A percentile compares a stretch with the other conserved stretches of the same genome.
Conservation (phyloP, 1,139 yeast genomes). For the Schwanniomyces etchellsii region DNA sequence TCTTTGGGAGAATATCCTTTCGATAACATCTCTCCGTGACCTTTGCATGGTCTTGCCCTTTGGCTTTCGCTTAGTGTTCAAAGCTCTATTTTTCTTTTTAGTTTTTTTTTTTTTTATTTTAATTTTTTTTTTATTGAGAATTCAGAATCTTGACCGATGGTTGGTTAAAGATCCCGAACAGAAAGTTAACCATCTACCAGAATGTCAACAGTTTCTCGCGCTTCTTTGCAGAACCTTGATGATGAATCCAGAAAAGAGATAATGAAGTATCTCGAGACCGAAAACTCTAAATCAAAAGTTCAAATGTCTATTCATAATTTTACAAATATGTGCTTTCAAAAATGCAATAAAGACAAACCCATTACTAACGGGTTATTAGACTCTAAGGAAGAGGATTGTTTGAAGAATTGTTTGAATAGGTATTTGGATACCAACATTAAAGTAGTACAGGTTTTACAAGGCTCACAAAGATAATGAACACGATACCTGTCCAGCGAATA, state of each 20-base stretch:
- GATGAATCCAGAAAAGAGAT: slow-evolving; percentile 71
- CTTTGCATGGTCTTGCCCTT: slow-evolving; percentile 2
- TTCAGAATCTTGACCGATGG: too few relatives aligned
- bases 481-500: background rate
- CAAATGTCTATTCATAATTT: slow-evolving; percentile 81
- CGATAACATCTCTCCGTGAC: slow-evolving; percentile 4
- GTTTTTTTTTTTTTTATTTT: background rate
- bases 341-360: slow-evolving; percentile 56
- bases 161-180: too few relatives aligned
- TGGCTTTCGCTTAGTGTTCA: too few relatives aligned
- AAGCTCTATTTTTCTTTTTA: background rate
- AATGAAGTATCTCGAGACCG: slow-evolving; percentile 70
- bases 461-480: slow-evolving; percentile 18
- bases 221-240: slow-evolving; percentile 60
- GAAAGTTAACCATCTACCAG: slow-evolving; percentile 1
- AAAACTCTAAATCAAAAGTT: slow-evolving; percentile 82
- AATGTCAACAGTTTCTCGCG: slow-evolving; percentile 58
- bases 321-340: slow-evolving; percentile 87
- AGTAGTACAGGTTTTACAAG: slow-evolving; percentile 57
- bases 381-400: slow-evolving; percentile 61
- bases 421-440: slow-evolving; percentile 84
- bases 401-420: slow-evolving; percentile 76
- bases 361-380: slow-evolving; percentile 50
- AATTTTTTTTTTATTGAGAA: background rate
- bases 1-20: slow-evolving; percentile 2